These are phyloP conservation scores for Parietaria judaica DNA, from an alignment of 306 rosid genomes.

Conservation along the genomic window DNA sequence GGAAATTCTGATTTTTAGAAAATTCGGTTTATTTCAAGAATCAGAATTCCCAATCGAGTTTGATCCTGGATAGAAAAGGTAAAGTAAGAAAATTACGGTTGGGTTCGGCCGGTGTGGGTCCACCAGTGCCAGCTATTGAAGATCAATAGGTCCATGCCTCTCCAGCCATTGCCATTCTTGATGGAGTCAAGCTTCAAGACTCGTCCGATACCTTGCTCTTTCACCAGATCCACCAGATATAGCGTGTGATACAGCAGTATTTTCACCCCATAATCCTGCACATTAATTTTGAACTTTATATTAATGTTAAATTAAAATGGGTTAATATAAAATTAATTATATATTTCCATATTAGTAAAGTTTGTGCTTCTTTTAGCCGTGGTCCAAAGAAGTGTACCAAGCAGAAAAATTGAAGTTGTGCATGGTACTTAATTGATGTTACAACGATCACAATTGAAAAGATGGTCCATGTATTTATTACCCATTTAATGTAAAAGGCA, in stretches of 20 bases:
- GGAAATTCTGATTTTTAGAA: too few relatives aligned
- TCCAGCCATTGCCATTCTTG: slow-evolving; percentile 60
- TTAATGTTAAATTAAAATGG: too few relatives aligned
- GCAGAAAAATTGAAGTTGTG: not conserved
- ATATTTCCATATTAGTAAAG: too few relatives aligned
- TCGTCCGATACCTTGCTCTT: slow-evolving; percentile 49
- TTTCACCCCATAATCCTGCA: slow-evolving; percentile 55
- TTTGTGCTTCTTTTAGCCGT: not conserved
- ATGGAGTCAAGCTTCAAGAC: slow-evolving; percentile 81
- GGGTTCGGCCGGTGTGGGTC: slow-evolving; percentile 76
- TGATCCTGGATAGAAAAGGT: too few relatives aligned
- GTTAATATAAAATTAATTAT: too few relatives aligned
- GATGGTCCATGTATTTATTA: slow-evolving; percentile 7
- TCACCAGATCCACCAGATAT: slow-evolving; percentile 66
- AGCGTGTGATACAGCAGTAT: slow-evolving; percentile 56
- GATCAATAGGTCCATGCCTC: slow-evolving; percentile 65
- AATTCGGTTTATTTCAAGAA: too few relatives aligned
- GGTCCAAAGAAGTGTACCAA: slow-evolving; percentile 14
- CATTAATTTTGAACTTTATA: not conserved
- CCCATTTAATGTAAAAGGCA: not conserved
- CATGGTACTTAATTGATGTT: too few relatives aligned
- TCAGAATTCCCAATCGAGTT: too few relatives aligned
- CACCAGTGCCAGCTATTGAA: slow-evolving; percentile 99
- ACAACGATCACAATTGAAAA: not conserved
- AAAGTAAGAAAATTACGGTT: slow-evolving; percentile 47